Conservation (phyloP, 192 early-diverging fungal species). For the Umbelopsis vinacea region DNA sequence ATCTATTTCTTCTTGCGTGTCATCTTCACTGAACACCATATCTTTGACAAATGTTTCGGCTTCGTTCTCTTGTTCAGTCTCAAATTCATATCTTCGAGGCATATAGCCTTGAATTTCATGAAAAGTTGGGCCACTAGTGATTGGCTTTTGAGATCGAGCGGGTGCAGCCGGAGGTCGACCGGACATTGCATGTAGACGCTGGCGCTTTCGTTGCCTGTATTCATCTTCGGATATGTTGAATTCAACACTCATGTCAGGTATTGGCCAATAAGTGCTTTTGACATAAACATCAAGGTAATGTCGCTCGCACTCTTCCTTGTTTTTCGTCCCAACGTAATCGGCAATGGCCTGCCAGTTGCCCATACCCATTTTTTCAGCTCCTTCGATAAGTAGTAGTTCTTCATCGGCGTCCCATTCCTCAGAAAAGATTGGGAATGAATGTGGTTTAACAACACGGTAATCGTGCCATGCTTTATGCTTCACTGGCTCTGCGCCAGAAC, state of each 20-base stretch:
- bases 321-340: slow-evolving; percentile 91
- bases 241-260: slow-evolving; percentile 73
- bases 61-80: slow-evolving; percentile 95
- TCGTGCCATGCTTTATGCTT: slow-evolving; percentile 83
- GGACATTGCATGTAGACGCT: slow-evolving; percentile 30
- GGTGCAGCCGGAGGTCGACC: slow-evolving; percentile 26
- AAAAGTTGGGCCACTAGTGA: slow-evolving; percentile 85
- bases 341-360: slow-evolving; percentile 98
- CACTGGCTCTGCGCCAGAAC: slow-evolving; percentile 77
- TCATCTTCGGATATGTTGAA: slow-evolving; percentile 65
- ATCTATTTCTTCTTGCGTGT: slow-evolving; percentile 84
- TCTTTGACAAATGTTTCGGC: slow-evolving; percentile 96
- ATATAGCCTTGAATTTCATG: slow-evolving; percentile 98
- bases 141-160: slow-evolving; percentile 50
- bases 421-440: slow-evolving; percentile 89
- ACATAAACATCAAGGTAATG: slow-evolving; percentile 92
- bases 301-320: slow-evolving; percentile 81
- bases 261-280: slow-evolving; percentile 75
- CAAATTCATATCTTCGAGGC: slow-evolving; percentile 96
- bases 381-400: slow-evolving; percentile 92
- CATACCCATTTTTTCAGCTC: slow-evolving; percentile 88
- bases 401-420: slow-evolving; percentile 95
- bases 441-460: slow-evolving; percentile 89
- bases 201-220: slow-evolving; percentile 39
- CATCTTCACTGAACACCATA: slow-evolving; percentile 87